phyloP scores from a whole-genome alignment of 2,329 filamentous ascomycete genomes.

The Trichoderma breve region DNA sequence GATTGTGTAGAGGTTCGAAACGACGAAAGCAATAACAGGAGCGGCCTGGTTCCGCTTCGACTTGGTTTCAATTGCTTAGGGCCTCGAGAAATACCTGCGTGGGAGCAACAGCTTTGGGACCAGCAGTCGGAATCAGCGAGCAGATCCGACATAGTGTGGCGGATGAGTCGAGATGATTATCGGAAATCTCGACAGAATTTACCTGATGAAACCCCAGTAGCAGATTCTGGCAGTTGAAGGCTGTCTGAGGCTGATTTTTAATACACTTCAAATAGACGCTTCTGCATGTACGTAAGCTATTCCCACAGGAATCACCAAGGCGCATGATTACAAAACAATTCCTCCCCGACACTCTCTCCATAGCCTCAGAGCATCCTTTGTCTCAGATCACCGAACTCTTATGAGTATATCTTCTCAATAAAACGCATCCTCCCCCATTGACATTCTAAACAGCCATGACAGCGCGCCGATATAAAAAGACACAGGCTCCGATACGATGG shows the following conservation, averaged over 20 bases:
- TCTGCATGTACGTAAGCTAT: neutral
- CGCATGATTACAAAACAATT: neutral
- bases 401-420: neutral
- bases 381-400: neutral
- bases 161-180: constrained; percentile 4
- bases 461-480: neutral
- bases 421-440: neutral
- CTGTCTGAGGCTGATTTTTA: neutral
- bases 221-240: neutral
- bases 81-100: neutral
- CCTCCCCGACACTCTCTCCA: neutral
- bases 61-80: neutral
- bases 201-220: neutral
- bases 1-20: constrained; percentile 23
- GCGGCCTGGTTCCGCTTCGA: neutral
- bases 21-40: constrained; percentile 19
- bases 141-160: constrained; percentile 7
- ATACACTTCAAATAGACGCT: neutral
- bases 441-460: neutral
- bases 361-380: neutral
- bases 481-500: neutral
- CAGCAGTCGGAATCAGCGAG: neutral
- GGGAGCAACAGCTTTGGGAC: neutral
- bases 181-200: neutral
- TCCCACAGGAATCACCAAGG: neutral